A percentile compares a stretch with the other conserved stretches of the same genome.
Conservation (phyloP, 2,329 filamentous ascomycete species). For the Hymenoscyphus fraxineus region DNA sequence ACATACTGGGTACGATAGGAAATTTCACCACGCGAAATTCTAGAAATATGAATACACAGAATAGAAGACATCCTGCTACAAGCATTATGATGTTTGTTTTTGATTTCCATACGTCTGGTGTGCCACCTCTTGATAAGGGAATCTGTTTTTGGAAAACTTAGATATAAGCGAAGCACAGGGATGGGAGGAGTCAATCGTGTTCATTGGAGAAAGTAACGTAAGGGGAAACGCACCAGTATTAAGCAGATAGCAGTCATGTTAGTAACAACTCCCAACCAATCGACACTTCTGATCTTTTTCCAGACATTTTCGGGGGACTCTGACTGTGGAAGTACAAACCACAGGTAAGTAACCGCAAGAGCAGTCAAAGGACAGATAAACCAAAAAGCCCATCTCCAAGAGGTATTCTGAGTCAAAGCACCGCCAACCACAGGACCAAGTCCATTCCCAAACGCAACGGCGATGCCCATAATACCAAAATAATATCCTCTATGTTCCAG, state of each 20-base stretch:
- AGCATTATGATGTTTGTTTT: neutral
- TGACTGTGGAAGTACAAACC: slow-evolving; percentile 21
- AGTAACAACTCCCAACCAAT: slow-evolving; percentile 26
- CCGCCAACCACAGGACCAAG: slow-evolving; percentile 34
- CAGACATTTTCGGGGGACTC: slow-evolving; percentile 12
- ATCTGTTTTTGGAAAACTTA: slow-evolving; percentile 12
- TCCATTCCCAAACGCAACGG: slow-evolving; percentile 27
- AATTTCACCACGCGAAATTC: neutral
- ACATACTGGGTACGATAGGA: slow-evolving; percentile 12
- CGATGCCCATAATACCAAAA: slow-evolving; percentile 33
- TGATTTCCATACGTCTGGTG: neutral
- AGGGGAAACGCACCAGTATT: slow-evolving; percentile 6
- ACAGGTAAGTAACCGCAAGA: slow-evolving; percentile 6
- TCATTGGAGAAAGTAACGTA: slow-evolving; percentile 19
- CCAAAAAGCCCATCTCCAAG: slow-evolving; percentile 35
- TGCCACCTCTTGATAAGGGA: neutral
- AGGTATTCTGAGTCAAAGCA: slow-evolving; percentile 32
- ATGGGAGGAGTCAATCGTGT: no score
- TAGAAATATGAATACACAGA: neutral
- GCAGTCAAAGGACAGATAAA: slow-evolving; percentile 22
- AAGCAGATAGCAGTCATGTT: slow-evolving; percentile 12
- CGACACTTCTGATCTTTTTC: slow-evolving; percentile 26
- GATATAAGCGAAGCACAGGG: slow-evolving; percentile 20
- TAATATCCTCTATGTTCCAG: slow-evolving; percentile 30
- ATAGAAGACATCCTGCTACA: neutral